These are phyloP conservation scores for Phellopilus nigrolimitatus DNA, from an alignment of 1,284 basidiomycete genomes.

Conservation along the genomic window DNA sequence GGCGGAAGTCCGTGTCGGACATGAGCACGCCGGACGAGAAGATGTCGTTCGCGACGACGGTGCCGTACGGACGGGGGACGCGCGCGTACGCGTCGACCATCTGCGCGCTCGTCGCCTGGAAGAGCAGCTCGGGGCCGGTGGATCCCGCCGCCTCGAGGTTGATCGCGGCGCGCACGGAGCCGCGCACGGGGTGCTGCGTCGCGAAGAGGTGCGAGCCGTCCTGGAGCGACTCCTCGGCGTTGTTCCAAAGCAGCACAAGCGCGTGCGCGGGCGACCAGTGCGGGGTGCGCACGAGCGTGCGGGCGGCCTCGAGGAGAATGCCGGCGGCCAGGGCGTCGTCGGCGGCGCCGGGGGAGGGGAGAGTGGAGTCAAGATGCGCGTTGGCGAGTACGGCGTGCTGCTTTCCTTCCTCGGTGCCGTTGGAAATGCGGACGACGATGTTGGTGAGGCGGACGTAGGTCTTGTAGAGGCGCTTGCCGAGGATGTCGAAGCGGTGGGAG, in stretches of 20 bases:
- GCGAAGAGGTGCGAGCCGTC: conserved; percentile 93
- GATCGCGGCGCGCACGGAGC: conserved; percentile 79
- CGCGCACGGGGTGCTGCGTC: conserved; percentile 75
- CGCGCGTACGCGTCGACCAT: conserved; percentile 91
- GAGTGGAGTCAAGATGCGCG: conserved; percentile 83
- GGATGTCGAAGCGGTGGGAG: conserved; percentile 85
- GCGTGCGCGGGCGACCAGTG: conserved; percentile 75
- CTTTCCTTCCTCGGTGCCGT: conserved; percentile 70
- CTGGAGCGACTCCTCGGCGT: conserved; percentile 92
- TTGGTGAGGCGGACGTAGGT: conserved; percentile 87
- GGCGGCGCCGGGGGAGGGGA: conserved; percentile 80
- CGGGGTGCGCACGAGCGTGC: conserved; percentile 74
- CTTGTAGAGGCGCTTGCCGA: conserved; percentile 84
- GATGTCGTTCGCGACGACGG: conserved; percentile 89
- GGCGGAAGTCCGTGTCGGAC: conserved; percentile 91
- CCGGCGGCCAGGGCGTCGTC: conserved; percentile 88
- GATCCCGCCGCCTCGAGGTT: conserved; percentile 95
- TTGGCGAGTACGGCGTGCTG: conserved; percentile 86
- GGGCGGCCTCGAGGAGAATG: conserved; percentile 87
- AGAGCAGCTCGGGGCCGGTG: conserved; percentile 85
- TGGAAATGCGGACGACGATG: conserved; percentile 83
- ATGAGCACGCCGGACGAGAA: conserved; percentile 91
- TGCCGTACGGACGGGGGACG: conserved; percentile 88
- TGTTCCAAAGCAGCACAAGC: conserved; percentile 91
- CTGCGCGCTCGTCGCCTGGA: conserved; percentile 92